Evolutionary conservation across 768 basidiomycete species (phyloP).

Genomic region (Lactifluus volemus): DNA sequence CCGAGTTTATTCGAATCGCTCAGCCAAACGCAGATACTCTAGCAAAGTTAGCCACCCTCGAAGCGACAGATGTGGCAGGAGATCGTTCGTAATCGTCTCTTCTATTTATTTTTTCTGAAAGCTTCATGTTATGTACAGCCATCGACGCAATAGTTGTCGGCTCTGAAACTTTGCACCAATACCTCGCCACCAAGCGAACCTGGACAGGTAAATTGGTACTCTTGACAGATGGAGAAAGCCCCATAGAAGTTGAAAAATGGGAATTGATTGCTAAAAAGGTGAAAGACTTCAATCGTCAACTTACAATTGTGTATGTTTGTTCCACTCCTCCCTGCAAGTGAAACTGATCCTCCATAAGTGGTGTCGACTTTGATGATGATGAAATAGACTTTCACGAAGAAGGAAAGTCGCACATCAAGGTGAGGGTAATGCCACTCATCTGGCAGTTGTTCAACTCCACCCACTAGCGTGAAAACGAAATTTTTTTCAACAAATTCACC

Average conservation of each 20-base stretch:
- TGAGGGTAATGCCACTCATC: slow-evolving; percentile 25
- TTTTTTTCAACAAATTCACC: slow-evolving; percentile 49
- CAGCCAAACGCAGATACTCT: slow-evolving; percentile 61
- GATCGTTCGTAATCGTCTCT: slow-evolving; percentile 45
- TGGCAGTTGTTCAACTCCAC: not conserved
- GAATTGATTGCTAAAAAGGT: slow-evolving; percentile 59
- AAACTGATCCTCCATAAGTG: slow-evolving; percentile 38
- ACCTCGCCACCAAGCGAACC: slow-evolving; percentile 61
- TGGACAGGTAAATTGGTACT: slow-evolving; percentile 83
- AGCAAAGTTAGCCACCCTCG: slow-evolving; percentile 51
- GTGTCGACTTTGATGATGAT: slow-evolving; percentile 81
- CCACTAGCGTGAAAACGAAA: slow-evolving; percentile 63
- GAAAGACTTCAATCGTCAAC: slow-evolving; percentile 42
- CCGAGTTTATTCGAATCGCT: slow-evolving; percentile 59
- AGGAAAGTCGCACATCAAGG: slow-evolving; percentile 68
- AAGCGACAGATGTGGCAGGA: slow-evolving; percentile 47
- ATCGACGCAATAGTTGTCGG: slow-evolving; percentile 84
- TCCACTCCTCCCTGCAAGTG: not conserved
- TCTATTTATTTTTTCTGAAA: not conserved
- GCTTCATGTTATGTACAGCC: slow-evolving; percentile 34
- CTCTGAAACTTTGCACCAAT: slow-evolving; percentile 64
- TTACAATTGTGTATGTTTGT: slow-evolving; percentile 62
- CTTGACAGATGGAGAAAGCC: slow-evolving; percentile 78
- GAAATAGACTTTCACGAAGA: slow-evolving; percentile 53
- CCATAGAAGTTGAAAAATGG: slow-evolving; percentile 70